Evolutionary conservation across 177 flowering plant species (phyloP).

Genomic region (Telopea speciosissima): DNA sequence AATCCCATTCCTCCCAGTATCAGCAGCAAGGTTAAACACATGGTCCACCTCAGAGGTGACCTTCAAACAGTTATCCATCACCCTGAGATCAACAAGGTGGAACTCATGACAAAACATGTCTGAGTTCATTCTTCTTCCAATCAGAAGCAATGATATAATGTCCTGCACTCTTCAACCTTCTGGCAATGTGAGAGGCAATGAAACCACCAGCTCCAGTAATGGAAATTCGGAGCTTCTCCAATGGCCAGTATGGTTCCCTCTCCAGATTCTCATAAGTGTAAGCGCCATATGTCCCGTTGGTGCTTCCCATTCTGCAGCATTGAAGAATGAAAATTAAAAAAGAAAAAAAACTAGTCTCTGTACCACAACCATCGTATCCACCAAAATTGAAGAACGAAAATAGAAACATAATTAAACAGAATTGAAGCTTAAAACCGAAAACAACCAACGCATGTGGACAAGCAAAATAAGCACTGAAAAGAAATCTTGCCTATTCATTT

Average conservation of each 20-base stretch:
- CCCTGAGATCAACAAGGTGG: slow-evolving; percentile 90
- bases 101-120: slow-evolving; percentile 97
- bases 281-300: slow-evolving; percentile 51
- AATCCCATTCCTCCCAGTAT: slow-evolving; percentile 99
- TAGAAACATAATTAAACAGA: neutral
- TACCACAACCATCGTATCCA: neutral
- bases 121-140: slow-evolving; percentile 97
- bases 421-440: neutral
- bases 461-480: neutral
- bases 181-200: slow-evolving; percentile 95
- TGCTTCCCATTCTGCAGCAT: slow-evolving; percentile 65
- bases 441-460: neutral
- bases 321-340: too few species aligned
- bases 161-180: slow-evolving; percentile 85
- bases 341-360: neutral
- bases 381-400: neutral
- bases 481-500: neutral
- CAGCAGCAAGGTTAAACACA: slow-evolving; percentile 98
- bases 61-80: slow-evolving; percentile 93
- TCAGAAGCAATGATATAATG: slow-evolving; percentile 98
- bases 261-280: slow-evolving; percentile 78
- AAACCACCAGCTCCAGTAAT: slow-evolving; percentile 98
- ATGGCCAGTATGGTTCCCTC: slow-evolving; percentile 93
- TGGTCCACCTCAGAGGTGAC: slow-evolving; percentile 81
- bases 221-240: slow-evolving; percentile 80